phyloP scores from a whole-genome alignment of 2,329 filamentous ascomycete species.

The Exophiala phaeomuriformis region DNA sequence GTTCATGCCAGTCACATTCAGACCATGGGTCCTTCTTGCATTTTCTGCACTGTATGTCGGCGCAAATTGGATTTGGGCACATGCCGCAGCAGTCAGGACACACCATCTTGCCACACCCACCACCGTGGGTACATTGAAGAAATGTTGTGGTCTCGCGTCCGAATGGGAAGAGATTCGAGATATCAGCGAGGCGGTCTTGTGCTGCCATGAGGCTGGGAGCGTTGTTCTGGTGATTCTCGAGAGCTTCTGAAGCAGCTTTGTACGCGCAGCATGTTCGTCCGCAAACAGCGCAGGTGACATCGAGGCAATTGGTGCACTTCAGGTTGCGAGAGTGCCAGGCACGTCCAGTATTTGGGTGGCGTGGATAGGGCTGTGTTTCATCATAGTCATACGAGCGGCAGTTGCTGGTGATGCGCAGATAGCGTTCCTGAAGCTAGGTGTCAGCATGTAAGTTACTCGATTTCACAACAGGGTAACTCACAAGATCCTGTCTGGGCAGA shows the following conservation, averaged over 20 bases:
- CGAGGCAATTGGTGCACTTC: slow-evolving; percentile 30
- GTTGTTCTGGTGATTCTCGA: slow-evolving; percentile 18
- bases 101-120: slow-evolving; percentile 30
- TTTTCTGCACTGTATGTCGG: slow-evolving; percentile 32
- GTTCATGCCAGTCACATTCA: slow-evolving; percentile 32
- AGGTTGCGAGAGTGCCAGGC: slow-evolving; percentile 32
- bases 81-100: slow-evolving; percentile 33
- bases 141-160: slow-evolving; percentile 32
- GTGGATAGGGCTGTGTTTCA: slow-evolving; percentile 17
- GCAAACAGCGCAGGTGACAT: slow-evolving; percentile 29
- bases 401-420: slow-evolving; percentile 20
- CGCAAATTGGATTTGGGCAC: slow-evolving; percentile 32
- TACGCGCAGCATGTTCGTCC: slow-evolving; percentile 32
- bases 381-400: slow-evolving; percentile 22
- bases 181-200: slow-evolving; percentile 23
- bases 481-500: slow-evolving; percentile 14
- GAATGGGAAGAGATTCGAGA: slow-evolving; percentile 25
- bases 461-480: slow-evolving; percentile 5
- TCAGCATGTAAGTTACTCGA: background rate
- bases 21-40: slow-evolving; percentile 33
- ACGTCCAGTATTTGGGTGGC: slow-evolving; percentile 26
- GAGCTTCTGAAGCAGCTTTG: slow-evolving; percentile 20
- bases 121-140: slow-evolving; percentile 29
- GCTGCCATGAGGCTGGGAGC: slow-evolving; percentile 14
- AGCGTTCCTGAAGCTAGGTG: slow-evolving; percentile 14